Percentiles rank a stretch among this genome's conserved stretches.
phyloP scores from a whole-genome alignment of 805 yeast genomes.

The Kodamaea jinghongensis region DNA sequence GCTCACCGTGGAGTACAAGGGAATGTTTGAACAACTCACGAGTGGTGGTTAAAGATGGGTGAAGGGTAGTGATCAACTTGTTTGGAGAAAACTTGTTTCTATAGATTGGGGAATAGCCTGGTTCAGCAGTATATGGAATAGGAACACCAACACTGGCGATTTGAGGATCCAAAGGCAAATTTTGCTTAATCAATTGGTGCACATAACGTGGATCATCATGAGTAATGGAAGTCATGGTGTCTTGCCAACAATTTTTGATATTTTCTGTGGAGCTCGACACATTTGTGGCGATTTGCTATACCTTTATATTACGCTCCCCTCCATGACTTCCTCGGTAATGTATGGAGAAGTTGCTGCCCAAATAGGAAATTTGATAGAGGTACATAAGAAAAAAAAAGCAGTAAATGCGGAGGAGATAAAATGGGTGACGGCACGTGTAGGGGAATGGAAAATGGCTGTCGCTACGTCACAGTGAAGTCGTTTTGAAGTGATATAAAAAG shows the following conservation, averaged over 20 bases:
- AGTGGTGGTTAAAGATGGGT: conserved; percentile 44
- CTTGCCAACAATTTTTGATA: background rate
- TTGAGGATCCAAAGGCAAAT: conserved; percentile 2
- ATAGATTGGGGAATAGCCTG: conserved; percentile 52
- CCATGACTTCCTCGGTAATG: conserved; percentile 4
- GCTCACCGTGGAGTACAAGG: conserved; percentile 31
- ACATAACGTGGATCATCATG: conserved; percentile 4
- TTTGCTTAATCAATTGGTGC: background rate
- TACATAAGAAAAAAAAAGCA: no score
- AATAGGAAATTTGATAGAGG: no score
- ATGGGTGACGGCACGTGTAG: no score
- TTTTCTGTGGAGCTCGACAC: background rate
- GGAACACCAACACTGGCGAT: conserved; percentile 17
- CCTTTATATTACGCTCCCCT: conserved; percentile 2
- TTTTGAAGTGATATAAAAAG: no score
- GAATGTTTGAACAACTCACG: conserved; percentile 45
- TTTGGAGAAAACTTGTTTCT: conserved; percentile 34
- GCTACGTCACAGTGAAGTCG: no score
- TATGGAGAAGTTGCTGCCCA: no score
- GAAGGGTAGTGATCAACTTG: conserved; percentile 34
- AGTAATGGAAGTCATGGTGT: conserved; percentile 4
- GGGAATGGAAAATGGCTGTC: no score
- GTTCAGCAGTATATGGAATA: conserved; percentile 37
- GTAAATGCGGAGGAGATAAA: no score
- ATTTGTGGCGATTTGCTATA: background rate